Conservation (phyloP, 2,329 filamentous ascomycete genomes). For the Pseudogymnoascus sp. region DNA sequence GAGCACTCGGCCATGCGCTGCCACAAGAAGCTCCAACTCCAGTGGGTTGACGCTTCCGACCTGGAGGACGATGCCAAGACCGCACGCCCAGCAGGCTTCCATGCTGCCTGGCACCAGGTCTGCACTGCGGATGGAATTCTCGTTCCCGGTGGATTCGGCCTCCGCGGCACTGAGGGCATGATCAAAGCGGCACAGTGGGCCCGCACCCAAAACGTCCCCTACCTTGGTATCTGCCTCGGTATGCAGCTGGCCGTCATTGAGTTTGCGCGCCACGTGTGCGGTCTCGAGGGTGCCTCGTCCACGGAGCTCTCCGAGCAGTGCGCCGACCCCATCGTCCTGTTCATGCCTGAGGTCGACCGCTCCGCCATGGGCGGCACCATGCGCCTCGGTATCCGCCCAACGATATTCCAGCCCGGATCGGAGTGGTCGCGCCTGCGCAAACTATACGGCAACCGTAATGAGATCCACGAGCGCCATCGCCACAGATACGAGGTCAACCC, state of each 20-base stretch:
- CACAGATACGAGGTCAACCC: constrained; percentile 92
- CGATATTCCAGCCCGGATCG: constrained; percentile 65
- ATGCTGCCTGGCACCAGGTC: constrained; percentile 79
- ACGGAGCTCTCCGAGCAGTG: constrained; percentile 27
- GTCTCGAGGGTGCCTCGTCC: constrained; percentile 40
- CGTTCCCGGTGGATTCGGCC: constrained; percentile 57
- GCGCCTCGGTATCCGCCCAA: constrained; percentile 70
- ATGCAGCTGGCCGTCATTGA: constrained; percentile 93
- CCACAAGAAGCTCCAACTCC: constrained; percentile 67
- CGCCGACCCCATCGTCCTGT: constrained; percentile 55
- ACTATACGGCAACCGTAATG: constrained; percentile 56
- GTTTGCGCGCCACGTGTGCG: constrained; percentile 69
- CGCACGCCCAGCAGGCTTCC: constrained; percentile 62
- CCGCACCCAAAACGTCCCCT: constrained; percentile 71
- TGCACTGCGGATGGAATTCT: constrained; percentile 59
- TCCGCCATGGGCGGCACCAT: constrained; percentile 78
- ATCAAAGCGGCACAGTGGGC: constrained; percentile 81
- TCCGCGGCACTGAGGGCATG: constrained; percentile 82
- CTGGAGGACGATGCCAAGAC: constrained; percentile 62
- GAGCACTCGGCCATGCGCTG: constrained; percentile 91
- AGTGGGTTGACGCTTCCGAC: constrained; percentile 78
- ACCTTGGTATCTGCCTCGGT: constrained; percentile 82
- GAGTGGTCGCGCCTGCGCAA: constrained; percentile 74
- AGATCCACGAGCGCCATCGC: constrained; percentile 68
- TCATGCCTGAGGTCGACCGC: constrained; percentile 83